Percentiles rank a stretch among this genome's conserved stretches.
Conservation (phyloP, 202 grass and related monocot species). For the Alloteropsis angusta region DNA sequence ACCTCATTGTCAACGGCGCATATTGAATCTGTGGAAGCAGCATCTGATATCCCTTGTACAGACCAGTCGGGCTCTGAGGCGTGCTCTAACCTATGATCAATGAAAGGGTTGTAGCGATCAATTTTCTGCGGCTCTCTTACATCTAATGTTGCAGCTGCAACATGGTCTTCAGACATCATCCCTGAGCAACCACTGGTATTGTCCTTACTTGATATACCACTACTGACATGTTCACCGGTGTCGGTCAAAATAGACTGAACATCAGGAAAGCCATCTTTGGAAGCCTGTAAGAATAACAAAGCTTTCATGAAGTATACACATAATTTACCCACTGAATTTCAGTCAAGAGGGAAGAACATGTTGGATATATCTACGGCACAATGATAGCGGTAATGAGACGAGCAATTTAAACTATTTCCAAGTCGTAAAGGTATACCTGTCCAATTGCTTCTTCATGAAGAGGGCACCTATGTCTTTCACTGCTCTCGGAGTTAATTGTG, state of each 20-base stretch:
- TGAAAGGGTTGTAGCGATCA: slow-evolving; percentile 9
- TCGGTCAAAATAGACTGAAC: slow-evolving; percentile 14
- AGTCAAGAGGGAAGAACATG: background rate
- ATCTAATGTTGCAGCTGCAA: slow-evolving; percentile 4
- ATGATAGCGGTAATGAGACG: background rate
- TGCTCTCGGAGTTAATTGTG: slow-evolving; percentile 3
- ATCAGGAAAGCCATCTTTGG: slow-evolving; percentile 14
- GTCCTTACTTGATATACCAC: slow-evolving; percentile 11
- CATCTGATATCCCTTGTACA: background rate
- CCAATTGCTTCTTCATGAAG: slow-evolving; percentile 12
- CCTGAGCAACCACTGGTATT: background rate
- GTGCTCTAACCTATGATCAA: slow-evolving; percentile 19
- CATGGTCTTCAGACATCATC: slow-evolving; percentile 14
- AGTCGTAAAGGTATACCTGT: slow-evolving; percentile 39
- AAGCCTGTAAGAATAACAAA: slow-evolving; percentile 35
- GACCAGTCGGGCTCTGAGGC: slow-evolving; percentile 7
- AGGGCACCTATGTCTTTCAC: slow-evolving; percentile 12
- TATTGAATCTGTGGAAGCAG: slow-evolving; percentile 8
- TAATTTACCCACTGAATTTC: slow-evolving; percentile 1
- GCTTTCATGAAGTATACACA: background rate
- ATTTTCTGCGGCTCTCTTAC: background rate
- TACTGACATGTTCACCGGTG: background rate
- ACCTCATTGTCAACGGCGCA: background rate
- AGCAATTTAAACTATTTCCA: background rate
- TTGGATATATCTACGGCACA: background rate